phyloP scores from a whole-genome alignment of 202 grass and related monocot genomes.

The Digitaria exilis region DNA sequence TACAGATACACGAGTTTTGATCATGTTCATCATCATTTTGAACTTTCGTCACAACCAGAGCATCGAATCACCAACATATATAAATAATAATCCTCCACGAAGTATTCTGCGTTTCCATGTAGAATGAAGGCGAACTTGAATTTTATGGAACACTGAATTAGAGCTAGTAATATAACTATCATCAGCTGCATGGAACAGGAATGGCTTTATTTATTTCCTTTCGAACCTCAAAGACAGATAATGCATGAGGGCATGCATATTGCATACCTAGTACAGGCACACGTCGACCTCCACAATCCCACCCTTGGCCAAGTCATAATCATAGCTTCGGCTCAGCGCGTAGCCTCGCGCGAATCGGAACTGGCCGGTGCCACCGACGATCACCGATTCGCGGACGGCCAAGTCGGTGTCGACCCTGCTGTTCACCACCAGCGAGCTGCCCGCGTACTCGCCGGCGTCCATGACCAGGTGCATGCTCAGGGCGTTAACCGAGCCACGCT shows the following conservation, averaged over 20 bases:
- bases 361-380: slow-evolving; percentile 54
- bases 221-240: not conserved
- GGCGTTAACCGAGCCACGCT: slow-evolving; percentile 29
- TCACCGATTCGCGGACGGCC: slow-evolving; percentile 35
- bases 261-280: slow-evolving; percentile 7
- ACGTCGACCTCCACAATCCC: slow-evolving; percentile 56
- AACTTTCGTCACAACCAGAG: too few relatives aligned
- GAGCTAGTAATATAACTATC: too few relatives aligned
- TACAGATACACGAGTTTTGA: too few relatives aligned
- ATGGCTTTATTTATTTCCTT: not conserved
- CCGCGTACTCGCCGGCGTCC: not conserved
- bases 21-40: too few relatives aligned
- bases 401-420: slow-evolving; percentile 33
- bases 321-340: slow-evolving; percentile 23
- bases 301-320: slow-evolving; percentile 45
- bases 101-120: too few relatives aligned
- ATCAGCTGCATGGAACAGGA: too few relatives aligned
- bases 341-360: slow-evolving; percentile 48
- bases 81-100: too few relatives aligned
- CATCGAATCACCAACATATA: too few relatives aligned
- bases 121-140: too few relatives aligned
- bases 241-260: not conserved
- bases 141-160: too few relatives aligned
- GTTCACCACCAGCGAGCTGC: not conserved
- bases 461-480: slow-evolving; percentile 44